Evolutionary conservation across 2,329 filamentous ascomycete species (phyloP).

Genomic region (Diaporthe aspalathi): DNA sequence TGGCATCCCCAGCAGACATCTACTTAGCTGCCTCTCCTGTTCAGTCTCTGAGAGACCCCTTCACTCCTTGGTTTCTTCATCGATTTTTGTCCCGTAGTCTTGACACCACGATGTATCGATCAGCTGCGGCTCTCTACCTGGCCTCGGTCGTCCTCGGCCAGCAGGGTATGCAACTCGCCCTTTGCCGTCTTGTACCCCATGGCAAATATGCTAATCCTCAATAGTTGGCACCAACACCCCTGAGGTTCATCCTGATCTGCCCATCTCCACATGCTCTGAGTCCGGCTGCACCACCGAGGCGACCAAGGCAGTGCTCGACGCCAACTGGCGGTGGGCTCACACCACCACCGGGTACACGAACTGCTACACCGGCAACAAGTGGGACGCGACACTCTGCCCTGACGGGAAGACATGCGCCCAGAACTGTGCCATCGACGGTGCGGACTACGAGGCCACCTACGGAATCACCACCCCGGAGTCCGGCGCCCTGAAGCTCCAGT

Average conservation of each 20-base stretch:
- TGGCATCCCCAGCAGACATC: neutral
- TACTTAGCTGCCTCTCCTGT: neutral
- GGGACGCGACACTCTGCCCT: conserved; percentile 60
- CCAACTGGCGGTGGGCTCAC: conserved; percentile 71
- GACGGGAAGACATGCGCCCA: conserved; percentile 61
- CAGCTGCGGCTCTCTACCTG: conserved; percentile 43
- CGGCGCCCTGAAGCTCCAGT: conserved; percentile 59
- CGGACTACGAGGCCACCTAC: conserved; percentile 63
- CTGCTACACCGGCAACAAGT: conserved; percentile 61
- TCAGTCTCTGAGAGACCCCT: conserved; percentile 6
- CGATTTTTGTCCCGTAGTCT: neutral
- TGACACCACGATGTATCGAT: conserved; percentile 41
- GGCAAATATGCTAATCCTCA: conserved; percentile 38
- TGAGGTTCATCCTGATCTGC: conserved; percentile 60
- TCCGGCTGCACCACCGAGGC: conserved; percentile 57
- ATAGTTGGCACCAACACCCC: conserved; percentile 52
- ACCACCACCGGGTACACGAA: conserved; percentile 57
- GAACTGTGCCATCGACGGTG: conserved; percentile 67
- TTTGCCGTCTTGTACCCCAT: too few relatives aligned
- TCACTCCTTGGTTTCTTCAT: neutral
- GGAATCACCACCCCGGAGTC: conserved; percentile 62
- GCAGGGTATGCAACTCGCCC: conserved; percentile 38
- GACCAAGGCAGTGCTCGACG: conserved; percentile 52
- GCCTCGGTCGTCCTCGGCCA: conserved; percentile 47
- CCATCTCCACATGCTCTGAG: conserved; percentile 58